Conservation (phyloP, 169 alveolate species). For the Eimeria tenella region DNA sequence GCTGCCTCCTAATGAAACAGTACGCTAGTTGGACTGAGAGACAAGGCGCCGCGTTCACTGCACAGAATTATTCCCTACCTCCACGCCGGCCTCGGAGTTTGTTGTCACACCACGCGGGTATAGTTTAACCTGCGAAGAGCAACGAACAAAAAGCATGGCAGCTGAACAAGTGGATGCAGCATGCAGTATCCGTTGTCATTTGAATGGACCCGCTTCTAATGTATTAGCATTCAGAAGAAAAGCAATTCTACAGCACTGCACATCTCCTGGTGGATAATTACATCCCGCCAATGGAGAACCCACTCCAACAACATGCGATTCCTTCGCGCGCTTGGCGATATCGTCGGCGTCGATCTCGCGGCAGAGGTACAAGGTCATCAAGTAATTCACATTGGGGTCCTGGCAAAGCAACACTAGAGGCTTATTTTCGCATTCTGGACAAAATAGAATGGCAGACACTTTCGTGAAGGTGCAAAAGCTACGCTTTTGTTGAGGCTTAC, state of each 20-base stretch:
- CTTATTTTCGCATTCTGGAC: neutral
- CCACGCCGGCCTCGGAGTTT: conserved; percentile 80
- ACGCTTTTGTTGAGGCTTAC: too few species aligned
- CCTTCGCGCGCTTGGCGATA: conserved; percentile 64
- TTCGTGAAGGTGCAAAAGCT: too few species aligned
- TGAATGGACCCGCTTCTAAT: too few species aligned
- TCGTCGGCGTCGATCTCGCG: conserved; percentile 65
- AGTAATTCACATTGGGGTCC: conserved; percentile 79
- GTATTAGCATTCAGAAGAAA: too few species aligned
- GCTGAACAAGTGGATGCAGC: too few species aligned
- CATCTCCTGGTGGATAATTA: too few species aligned
- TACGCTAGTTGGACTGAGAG: neutral
- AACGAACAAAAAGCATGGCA: neutral
- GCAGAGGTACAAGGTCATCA: conserved; percentile 81
- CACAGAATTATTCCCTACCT: conserved; percentile 51
- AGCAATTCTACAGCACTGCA: too few species aligned
- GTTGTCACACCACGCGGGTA: conserved; percentile 84
- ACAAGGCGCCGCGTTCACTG: neutral
- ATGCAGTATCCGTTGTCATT: too few species aligned
- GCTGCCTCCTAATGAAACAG: neutral
- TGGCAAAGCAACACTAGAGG: neutral
- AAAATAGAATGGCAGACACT: too few species aligned
- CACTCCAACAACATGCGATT: conserved; percentile 78
- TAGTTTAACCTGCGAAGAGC: conserved; percentile 73
- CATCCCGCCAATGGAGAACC: neutral